These are phyloP conservation scores for Ophiosphaerella narmari DNA, from an alignment of 2,329 filamentous ascomycete species.

Conservation along the genomic window DNA sequence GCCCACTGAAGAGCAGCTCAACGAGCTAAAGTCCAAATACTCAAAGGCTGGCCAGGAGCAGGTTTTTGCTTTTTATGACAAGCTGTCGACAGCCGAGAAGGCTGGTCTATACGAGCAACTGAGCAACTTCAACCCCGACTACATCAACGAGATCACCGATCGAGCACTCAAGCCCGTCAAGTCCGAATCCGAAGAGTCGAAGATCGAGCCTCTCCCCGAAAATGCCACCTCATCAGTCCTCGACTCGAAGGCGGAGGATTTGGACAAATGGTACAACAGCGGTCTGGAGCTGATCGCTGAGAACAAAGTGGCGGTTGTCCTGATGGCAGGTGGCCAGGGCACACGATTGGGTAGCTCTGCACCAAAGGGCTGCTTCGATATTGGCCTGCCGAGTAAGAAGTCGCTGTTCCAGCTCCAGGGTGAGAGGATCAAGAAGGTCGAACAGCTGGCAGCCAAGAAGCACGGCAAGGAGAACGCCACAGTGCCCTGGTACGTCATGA, in stretches of 20 bases:
- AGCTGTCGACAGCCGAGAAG: constrained; percentile 74
- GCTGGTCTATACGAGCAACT: constrained; percentile 81
- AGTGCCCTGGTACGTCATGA: constrained; percentile 99
- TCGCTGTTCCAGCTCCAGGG: constrained; percentile 97
- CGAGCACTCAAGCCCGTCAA: constrained; percentile 79
- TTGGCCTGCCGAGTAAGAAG: constrained; percentile 89
- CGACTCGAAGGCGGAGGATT: constrained; percentile 78
- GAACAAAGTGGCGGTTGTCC: constrained; percentile 79
- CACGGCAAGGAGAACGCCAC: constrained; percentile 61
- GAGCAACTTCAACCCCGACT: constrained; percentile 75
- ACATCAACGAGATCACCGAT: constrained; percentile 86
- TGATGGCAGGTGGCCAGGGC: constrained; percentile 97
- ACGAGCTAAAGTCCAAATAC: constrained; percentile 73
- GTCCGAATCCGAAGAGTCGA: constrained; percentile 56
- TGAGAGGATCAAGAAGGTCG: constrained; percentile 86
- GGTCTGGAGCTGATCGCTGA: constrained; percentile 69
- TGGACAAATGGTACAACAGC: constrained; percentile 80
- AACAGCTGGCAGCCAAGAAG: constrained; percentile 77
- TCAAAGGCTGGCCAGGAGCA: constrained; percentile 76
- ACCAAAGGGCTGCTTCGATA: constrained; percentile 97
- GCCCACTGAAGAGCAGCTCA: constrained; percentile 69
- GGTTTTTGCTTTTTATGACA: constrained; percentile 86
- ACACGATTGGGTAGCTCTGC: constrained; percentile 92
- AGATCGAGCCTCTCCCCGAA: constrained; percentile 85
- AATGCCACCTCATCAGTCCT: constrained; percentile 87